Conservation (phyloP, 2,329 filamentous ascomycete genomes). For the Colletotrichum destructivum region DNA sequence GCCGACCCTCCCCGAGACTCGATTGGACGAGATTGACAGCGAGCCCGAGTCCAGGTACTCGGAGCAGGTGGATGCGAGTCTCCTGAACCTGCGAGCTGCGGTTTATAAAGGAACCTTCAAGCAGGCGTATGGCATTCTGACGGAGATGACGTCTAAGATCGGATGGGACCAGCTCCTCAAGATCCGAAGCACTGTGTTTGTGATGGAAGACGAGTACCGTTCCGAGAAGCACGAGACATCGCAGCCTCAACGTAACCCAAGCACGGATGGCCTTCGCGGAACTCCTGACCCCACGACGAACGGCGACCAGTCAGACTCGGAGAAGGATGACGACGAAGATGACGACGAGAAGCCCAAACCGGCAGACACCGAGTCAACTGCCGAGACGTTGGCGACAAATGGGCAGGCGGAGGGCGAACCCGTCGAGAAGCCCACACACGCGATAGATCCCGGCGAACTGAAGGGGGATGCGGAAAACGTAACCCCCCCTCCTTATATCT, state of each 20-base stretch:
- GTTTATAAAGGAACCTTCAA: slow-evolving; percentile 96
- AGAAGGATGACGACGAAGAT: slow-evolving; percentile 50
- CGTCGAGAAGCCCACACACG: slow-evolving; percentile 85
- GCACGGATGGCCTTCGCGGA: slow-evolving; percentile 83
- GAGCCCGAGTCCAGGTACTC: slow-evolving; percentile 85
- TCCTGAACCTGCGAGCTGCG: slow-evolving; percentile 88
- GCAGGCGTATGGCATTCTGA: slow-evolving; percentile 93
- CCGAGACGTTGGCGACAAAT: slow-evolving; percentile 49
- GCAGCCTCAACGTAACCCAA: slow-evolving; percentile 78
- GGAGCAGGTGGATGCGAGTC: slow-evolving; percentile 88
- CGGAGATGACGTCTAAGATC: slow-evolving; percentile 95
- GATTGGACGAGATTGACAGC: slow-evolving; percentile 96
- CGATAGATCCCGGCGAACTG: slow-evolving; percentile 81
- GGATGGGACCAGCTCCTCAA: slow-evolving; percentile 97
- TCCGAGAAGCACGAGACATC: slow-evolving; percentile 82
- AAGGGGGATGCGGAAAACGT: slow-evolving; percentile 83
- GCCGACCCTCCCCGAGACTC: slow-evolving; percentile 88
- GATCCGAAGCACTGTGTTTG: slow-evolving; percentile 96
- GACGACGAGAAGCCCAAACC: slow-evolving; percentile 56
- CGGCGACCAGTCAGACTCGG: slow-evolving; percentile 54
- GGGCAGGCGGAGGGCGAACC: slow-evolving; percentile 55
- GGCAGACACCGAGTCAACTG: slow-evolving; percentile 46
- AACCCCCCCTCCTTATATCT: slow-evolving; percentile 48
- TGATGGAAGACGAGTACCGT: slow-evolving; percentile 99
- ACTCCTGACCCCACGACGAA: slow-evolving; percentile 74